These are phyloP conservation scores for Tetrastigma voinierianum DNA, from an alignment of 164 flowering plant genomes.

Conservation along the genomic window DNA sequence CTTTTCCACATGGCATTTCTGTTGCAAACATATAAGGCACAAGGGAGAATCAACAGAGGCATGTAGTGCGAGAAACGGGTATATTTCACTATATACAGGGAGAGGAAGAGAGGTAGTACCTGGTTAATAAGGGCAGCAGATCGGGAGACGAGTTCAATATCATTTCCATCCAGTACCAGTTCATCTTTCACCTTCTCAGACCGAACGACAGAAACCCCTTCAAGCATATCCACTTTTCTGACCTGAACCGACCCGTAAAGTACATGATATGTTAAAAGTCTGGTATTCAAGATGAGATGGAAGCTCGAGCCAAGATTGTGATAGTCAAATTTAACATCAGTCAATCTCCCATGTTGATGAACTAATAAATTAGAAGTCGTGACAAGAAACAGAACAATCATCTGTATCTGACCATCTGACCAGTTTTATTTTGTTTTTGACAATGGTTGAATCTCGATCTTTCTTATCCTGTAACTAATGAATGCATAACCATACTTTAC, in stretches of 20 bases:
- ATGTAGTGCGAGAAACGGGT: neutral
- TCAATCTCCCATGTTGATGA: no score
- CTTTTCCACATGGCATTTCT: conserved; percentile 79
- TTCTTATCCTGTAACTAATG: no score
- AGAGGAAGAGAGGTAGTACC: conserved; percentile 15
- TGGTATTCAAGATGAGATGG: no score
- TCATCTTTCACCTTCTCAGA: conserved; percentile 64
- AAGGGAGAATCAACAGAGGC: neutral
- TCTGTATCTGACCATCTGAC: no score
- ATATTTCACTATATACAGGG: neutral
- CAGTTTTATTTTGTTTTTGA: no score
- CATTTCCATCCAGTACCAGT: conserved; percentile 48
- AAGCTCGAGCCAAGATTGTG: no score
- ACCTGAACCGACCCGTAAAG: conserved; percentile 30
- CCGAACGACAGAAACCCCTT: conserved; percentile 40
- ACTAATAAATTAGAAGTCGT: no score
- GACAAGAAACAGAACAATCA: no score
- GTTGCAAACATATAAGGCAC: conserved; percentile 11
- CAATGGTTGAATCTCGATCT: no score
- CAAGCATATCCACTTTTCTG: conserved; percentile 60
- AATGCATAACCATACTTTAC: no score
- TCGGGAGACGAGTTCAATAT: conserved; percentile 54
- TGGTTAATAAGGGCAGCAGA: conserved; percentile 52
- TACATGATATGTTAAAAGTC: neutral
- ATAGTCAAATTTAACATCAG: no score